phyloP scores from a whole-genome alignment of 495 filamentous ascomycete species.

The Pyronema domesticum region DNA sequence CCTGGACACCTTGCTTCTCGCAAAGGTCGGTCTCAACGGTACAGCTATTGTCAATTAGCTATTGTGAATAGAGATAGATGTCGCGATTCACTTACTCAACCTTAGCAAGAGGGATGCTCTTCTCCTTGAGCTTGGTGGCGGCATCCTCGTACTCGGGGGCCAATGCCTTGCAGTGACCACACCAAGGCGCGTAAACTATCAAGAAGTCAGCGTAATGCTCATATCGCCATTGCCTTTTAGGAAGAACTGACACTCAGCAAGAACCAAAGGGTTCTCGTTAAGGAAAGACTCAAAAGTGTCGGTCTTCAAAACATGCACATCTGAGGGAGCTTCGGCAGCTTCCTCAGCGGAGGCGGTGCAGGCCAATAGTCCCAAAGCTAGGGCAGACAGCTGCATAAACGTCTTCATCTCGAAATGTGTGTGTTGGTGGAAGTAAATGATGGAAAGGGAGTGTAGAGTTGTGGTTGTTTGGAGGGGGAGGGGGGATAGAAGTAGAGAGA shows the following conservation, averaged over 20 bases:
- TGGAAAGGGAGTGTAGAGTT: not conserved
- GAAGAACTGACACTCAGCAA: constrained; percentile 53
- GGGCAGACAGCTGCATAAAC: constrained; percentile 23
- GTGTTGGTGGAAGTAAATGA: not conserved
- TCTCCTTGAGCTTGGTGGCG: constrained; percentile 83
- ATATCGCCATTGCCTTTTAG: not conserved
- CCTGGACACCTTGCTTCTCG: constrained; percentile 75
- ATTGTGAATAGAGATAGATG: not conserved
- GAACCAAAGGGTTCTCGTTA: constrained; percentile 61
- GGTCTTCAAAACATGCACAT: constrained; percentile 68
- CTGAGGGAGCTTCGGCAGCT: constrained; percentile 39
- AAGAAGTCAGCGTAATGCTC: not conserved
- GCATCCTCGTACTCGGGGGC: constrained; percentile 79
- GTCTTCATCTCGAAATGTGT: constrained; percentile 17
- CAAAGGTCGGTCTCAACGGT: constrained; percentile 87
- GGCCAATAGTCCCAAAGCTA: constrained; percentile 30
- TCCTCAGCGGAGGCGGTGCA: constrained; percentile 45
- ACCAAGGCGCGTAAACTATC: constrained; percentile 55
- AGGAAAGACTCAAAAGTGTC: constrained; percentile 77
- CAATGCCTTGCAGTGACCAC: constrained; percentile 70
- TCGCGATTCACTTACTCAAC: constrained; percentile 41
- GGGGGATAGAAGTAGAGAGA: not conserved
- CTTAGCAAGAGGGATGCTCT: constrained; percentile 82
- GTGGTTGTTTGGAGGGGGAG: not conserved
- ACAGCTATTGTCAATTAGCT: constrained; percentile 33